Base-by-base conservation (phyloP, 306 rosid genomes). In the Rosa persica region DNA sequence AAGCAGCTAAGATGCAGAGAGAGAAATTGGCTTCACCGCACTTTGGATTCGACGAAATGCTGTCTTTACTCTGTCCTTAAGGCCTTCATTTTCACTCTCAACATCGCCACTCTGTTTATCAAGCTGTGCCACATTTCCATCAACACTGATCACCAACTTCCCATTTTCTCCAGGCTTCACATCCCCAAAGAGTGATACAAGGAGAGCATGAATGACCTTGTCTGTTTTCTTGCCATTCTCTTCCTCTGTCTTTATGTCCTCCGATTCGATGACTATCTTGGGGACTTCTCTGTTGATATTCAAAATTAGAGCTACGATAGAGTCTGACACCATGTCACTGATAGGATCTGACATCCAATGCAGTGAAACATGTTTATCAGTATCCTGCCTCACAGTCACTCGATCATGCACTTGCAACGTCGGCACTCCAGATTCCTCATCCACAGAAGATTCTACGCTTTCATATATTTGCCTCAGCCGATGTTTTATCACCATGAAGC, bases 291-390 rank as follows among this genome's bases (percentile, higher is more conserved):
- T 86, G 80, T 77, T 89, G 83, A 94, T 94, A 58, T 89, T 92
- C 48, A 92, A 78, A 78, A 94, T 67, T 67, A 94, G 86, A 72
- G 98, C 96, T 74, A 94, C 92, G 68, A 94, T 60, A 0, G 98
- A 94, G 76, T 94, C 94, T 4, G 98, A 94, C 1, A 94, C 97
- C 96, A 92, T 89, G 79, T 94, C 96, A 70, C 94, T 89, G 40
- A 92, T 83, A n/a, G 97, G 98, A 81, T 94, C 96, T 9, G 98
- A 89, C 19, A 84, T 23, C 98, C 98, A 94, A 85, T 92, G 97
- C 81, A 94, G 83, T 44, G 98, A 92, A 55, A 94, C 64, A 73
- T 92, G 97, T 81, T 86, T 90, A 75, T 94, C 98, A 2, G 96
- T 88, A 62, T 94, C 96, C 8, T 89, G 97, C 87, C 89, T 92